These are phyloP conservation scores for Acmispon strigosus DNA, from an alignment of 306 rosid genomes.

Conservation along the genomic window DNA sequence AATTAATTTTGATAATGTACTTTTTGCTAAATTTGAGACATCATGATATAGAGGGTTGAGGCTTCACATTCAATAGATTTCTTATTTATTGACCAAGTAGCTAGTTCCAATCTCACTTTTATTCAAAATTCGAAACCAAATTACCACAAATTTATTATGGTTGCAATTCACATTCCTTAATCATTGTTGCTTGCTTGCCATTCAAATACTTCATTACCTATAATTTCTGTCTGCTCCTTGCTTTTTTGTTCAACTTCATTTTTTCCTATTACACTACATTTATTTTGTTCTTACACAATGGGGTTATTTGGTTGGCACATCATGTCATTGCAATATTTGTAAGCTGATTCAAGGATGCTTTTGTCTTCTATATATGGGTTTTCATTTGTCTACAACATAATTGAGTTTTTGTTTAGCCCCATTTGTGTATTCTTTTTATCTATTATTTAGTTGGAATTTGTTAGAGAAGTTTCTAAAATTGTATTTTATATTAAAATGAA, in stretches of 20 bases:
- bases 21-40: slow-evolving; percentile 35
- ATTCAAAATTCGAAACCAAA: slow-evolving; percentile 6
- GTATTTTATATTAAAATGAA: not conserved
- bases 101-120: slow-evolving; percentile 18
- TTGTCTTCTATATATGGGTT: slow-evolving; percentile 6
- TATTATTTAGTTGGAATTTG: slow-evolving; percentile 14
- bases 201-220: slow-evolving; percentile 13
- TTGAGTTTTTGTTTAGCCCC: not conserved
- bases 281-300: not conserved
- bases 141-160: slow-evolving; percentile 2
- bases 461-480: not conserved
- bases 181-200: slow-evolving; percentile 34
- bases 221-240: slow-evolving; percentile 15
- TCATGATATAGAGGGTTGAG: slow-evolving; percentile 36
- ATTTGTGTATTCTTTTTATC: not conserved
- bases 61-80: slow-evolving; percentile 28
- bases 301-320: slow-evolving; percentile 2
- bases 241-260: not conserved
- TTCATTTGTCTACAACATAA: slow-evolving; percentile 1
- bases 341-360: not conserved
- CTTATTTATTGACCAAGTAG: not conserved
- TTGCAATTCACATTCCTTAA: slow-evolving; percentile 22
- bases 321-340: not conserved
- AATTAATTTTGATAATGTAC: slow-evolving; percentile 17
- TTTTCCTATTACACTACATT: not conserved